Conservation (phyloP, 106 monocot species). For the Vanilla planifolia region DNA sequence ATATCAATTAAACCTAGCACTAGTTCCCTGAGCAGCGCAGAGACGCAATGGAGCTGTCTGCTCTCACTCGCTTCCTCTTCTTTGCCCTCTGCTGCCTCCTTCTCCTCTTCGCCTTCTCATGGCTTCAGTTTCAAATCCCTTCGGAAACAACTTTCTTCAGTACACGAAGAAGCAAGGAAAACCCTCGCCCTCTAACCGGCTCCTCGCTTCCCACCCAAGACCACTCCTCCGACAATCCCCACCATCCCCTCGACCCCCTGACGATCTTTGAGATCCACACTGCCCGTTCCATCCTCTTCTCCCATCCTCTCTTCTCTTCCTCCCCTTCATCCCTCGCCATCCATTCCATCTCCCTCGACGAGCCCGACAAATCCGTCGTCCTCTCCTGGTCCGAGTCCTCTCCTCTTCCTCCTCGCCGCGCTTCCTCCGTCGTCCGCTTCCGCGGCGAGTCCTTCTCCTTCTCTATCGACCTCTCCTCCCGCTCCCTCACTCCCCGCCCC, state of each 20-base stretch:
- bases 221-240: slow-evolving; percentile 33
- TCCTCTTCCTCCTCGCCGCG: slow-evolving; percentile 42
- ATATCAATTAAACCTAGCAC: too few relatives aligned
- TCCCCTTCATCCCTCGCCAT: slow-evolving; percentile 58
- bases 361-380: slow-evolving; percentile 53
- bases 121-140: background rate
- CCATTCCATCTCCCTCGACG: slow-evolving; percentile 72
- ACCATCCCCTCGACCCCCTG: slow-evolving; percentile 77
- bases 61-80: background rate
- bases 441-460: slow-evolving; percentile 18
- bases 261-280: slow-evolving; percentile 52
- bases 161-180: too few relatives aligned
- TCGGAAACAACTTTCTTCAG: too few relatives aligned
- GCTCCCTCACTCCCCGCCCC: slow-evolving; percentile 16
- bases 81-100: background rate
- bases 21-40: too few relatives aligned
- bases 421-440: slow-evolving; percentile 46
- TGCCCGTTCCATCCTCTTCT: slow-evolving; percentile 42
- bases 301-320: slow-evolving; percentile 52
- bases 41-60: background rate
- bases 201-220: background rate
- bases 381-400: slow-evolving; percentile 24
- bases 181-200: background rate
- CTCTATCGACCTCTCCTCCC: slow-evolving; percentile 31
- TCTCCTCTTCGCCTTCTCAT: background rate